These are phyloP conservation scores for Cryptococcus wingfieldii DNA, from an alignment of 1,284 basidiomycete genomes.

Conservation along the genomic window DNA sequence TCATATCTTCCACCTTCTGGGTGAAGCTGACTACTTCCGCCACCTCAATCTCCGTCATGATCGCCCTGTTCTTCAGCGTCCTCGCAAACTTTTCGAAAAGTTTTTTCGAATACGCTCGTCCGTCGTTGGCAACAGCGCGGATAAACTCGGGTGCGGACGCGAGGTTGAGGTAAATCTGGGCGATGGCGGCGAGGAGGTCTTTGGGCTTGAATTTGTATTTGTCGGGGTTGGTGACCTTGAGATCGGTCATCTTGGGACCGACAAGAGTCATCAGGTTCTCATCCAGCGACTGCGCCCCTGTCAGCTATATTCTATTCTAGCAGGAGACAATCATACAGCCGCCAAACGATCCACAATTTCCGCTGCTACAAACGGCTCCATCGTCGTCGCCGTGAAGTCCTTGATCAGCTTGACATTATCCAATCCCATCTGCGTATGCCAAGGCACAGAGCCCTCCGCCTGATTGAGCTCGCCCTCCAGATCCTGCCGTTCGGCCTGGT, in stretches of 20 bases:
- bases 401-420: slow-evolving; percentile 86
- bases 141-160: slow-evolving; percentile 75
- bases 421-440: slow-evolving; percentile 79
- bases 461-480: slow-evolving; percentile 71
- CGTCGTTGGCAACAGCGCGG: slow-evolving; percentile 86
- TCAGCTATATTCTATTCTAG: background rate
- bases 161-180: slow-evolving; percentile 89
- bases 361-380: slow-evolving; percentile 87
- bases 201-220: slow-evolving; percentile 87
- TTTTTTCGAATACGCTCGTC: slow-evolving; percentile 80
- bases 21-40: slow-evolving; percentile 69
- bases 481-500: slow-evolving; percentile 74
- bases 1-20: slow-evolving; percentile 76
- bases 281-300: slow-evolving; percentile 56
- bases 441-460: slow-evolving; percentile 76
- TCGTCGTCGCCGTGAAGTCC: slow-evolving; percentile 86
- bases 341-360: slow-evolving; percentile 95
- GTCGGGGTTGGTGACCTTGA: slow-evolving; percentile 81
- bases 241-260: slow-evolving; percentile 67
- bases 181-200: slow-evolving; percentile 75
- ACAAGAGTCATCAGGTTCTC: slow-evolving; percentile 89
- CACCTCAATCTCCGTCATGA: slow-evolving; percentile 81
- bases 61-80: slow-evolving; percentile 61
- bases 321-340: slow-evolving; percentile 61
- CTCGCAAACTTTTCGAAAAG: slow-evolving; percentile 76